Percentiles rank a stretch among this genome's conserved stretches.
Conservation (phyloP, 345 rosid genomes). For the Geranium rotundifolium region DNA sequence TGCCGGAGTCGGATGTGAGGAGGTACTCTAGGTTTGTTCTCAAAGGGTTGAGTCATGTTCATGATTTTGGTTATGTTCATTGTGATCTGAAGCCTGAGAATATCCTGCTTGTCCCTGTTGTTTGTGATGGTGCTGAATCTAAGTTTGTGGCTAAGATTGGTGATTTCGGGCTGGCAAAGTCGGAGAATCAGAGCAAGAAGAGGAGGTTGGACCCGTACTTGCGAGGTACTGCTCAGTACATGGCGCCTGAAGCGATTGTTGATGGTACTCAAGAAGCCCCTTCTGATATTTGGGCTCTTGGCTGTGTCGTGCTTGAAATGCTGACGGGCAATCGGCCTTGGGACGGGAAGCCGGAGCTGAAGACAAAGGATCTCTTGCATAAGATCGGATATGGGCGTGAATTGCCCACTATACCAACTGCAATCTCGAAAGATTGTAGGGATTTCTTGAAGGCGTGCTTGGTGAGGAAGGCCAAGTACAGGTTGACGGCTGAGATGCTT, state of each 20-base stretch:
- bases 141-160: conserved; percentile 14
- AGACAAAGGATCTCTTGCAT: background rate
- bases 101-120: conserved; percentile 7
- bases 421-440: conserved; percentile 15
- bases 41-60: conserved; percentile 24
- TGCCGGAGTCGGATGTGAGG: conserved; percentile 22
- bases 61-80: conserved; percentile 22
- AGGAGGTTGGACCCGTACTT: background rate
- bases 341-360: conserved; percentile 6
- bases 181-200: conserved; percentile 10
- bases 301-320: conserved; percentile 43
- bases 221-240: conserved; percentile 26
- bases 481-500: conserved; percentile 22
- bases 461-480: conserved; percentile 7
- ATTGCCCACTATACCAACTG: conserved; percentile 15
- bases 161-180: conserved; percentile 33
- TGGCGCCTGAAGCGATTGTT: conserved; percentile 25
- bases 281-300: conserved; percentile 41
- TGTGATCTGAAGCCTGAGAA: conserved; percentile 34
- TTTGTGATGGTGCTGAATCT: background rate
- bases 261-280: conserved; percentile 17
- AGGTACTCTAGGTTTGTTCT: conserved; percentile 22
- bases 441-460: conserved; percentile 21
- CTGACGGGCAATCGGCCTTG: conserved; percentile 30
- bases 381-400: conserved; percentile 6